phyloP scores from a whole-genome alignment of 805 yeast species.

The Starmerella geochares region DNA sequence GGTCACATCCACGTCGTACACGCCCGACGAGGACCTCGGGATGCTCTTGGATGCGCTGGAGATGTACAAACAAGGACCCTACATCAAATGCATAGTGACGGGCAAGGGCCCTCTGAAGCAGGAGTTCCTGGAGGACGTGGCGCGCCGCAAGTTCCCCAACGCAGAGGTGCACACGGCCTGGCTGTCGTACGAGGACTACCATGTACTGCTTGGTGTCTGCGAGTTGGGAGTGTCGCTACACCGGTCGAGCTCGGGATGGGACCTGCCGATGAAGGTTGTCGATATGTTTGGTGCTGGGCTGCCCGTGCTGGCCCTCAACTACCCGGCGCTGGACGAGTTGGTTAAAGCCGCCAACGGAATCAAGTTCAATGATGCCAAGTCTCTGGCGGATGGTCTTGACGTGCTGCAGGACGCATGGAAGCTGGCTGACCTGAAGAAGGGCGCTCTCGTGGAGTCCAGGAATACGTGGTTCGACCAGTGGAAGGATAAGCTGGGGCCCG shows the following conservation, averaged over 20 bases:
- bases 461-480: constrained; percentile 71
- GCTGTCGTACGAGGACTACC: constrained; percentile 73
- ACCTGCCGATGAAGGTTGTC: constrained; percentile 92
- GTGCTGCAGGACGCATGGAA: constrained; percentile 29
- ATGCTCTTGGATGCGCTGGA: constrained; percentile 60
- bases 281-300: constrained; percentile 95
- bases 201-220: constrained; percentile 59
- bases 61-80: constrained; percentile 29
- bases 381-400: constrained; percentile 39
- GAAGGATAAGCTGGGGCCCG: constrained; percentile 42
- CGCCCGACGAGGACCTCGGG: constrained; percentile 86
- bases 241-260: constrained; percentile 83
- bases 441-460: constrained; percentile 64
- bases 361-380: constrained; percentile 37
- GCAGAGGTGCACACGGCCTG: constrained; percentile 59
- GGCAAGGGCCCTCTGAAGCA: constrained; percentile 85
- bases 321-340: constrained; percentile 68
- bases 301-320: constrained; percentile 73
- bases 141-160: constrained; percentile 36
- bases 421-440: constrained; percentile 41
- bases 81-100: constrained; percentile 68
- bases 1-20: constrained; percentile 83
- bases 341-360: constrained; percentile 69
- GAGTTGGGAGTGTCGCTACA: constrained; percentile 88
- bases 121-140: constrained; percentile 42